Evolutionary conservation across 2,329 filamentous ascomycete species (phyloP).

Genomic region (Penicillium aurantiogriseum): DNA sequence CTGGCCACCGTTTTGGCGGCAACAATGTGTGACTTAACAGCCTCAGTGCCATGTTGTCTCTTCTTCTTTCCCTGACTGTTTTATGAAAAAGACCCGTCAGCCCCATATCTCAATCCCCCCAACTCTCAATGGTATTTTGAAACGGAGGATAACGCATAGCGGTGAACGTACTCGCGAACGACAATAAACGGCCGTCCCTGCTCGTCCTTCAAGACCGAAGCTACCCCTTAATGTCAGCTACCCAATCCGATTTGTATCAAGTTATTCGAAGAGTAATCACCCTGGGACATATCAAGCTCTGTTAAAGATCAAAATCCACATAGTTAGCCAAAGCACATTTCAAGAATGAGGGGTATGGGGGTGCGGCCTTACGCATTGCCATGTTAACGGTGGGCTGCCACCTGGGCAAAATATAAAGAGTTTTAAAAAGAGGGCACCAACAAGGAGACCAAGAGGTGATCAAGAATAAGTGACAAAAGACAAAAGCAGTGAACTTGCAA

Average conservation of each 20-base stretch:
- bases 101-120: slow-evolving; percentile 1
- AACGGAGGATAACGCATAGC: slow-evolving; percentile 11
- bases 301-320: slow-evolving; percentile 15
- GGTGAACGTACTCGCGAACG: slow-evolving; percentile 79
- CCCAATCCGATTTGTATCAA: slow-evolving; percentile 20
- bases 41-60: slow-evolving; percentile 92
- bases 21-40: slow-evolving; percentile 96
- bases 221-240: slow-evolving; percentile 40
- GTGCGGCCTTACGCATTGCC: slow-evolving; percentile 46
- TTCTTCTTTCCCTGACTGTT: slow-evolving; percentile 93
- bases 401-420: slow-evolving; percentile 28
- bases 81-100: slow-evolving; percentile 27
- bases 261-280: slow-evolving; percentile 26
- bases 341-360: slow-evolving; percentile 38
- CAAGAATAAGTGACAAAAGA: slow-evolving; percentile 6
- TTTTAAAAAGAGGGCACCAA: slow-evolving; percentile 8
- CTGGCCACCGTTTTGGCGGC: slow-evolving; percentile 93
- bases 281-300: slow-evolving; percentile 52
- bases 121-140: slow-evolving; percentile 5
- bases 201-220: slow-evolving; percentile 90
- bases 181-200: slow-evolving; percentile 96
- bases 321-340: slow-evolving; percentile 28
- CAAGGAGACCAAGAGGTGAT: slow-evolving; percentile 3
- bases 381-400: slow-evolving; percentile 43
- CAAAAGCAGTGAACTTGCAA: slow-evolving; percentile 9